Conservation (phyloP, 495 filamentous ascomycete genomes). For the Annulohypoxylon nitens region DNA sequence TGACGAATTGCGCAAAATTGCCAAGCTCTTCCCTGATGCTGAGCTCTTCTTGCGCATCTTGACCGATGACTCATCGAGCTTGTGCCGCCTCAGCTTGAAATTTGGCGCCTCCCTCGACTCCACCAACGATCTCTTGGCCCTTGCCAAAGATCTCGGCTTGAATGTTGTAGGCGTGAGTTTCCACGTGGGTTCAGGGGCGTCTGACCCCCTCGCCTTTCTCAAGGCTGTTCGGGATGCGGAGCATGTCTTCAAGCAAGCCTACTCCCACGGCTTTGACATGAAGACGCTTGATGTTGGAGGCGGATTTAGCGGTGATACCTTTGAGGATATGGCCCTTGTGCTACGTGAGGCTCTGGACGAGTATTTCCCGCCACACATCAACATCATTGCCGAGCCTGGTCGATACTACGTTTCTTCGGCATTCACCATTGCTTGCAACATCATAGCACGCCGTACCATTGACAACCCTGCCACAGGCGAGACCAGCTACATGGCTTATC, state of each 20-base stretch:
- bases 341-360: constrained; percentile 83
- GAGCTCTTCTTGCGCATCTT: constrained; percentile 93
- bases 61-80: constrained; percentile 93
- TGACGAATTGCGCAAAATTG: constrained; percentile 98
- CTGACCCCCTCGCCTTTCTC: constrained; percentile 86
- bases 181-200: constrained; percentile 95
- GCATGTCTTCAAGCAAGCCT: constrained; percentile 88
- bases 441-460: constrained; percentile 95
- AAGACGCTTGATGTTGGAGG: constrained; percentile 95
- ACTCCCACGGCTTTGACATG: constrained; percentile 79
- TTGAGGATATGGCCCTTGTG: constrained; percentile 88
- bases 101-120: constrained; percentile 91
- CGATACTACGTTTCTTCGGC: constrained; percentile 95
- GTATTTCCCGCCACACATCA: constrained; percentile 86
- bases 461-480: constrained; percentile 63
- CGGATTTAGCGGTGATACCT: constrained; percentile 88
- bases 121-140: constrained; percentile 78
- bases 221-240: constrained; percentile 93
- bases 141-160: constrained; percentile 89
- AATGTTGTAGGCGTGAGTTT: constrained; percentile 98
- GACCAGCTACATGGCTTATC: constrained; percentile 90
- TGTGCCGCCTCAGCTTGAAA: constrained; percentile 95
- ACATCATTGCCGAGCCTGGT: constrained; percentile 95
- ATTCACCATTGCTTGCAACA: constrained; percentile 91
- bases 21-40: constrained; percentile 86